Evolutionary conservation across 2,329 filamentous ascomycete genomes (phyloP), one percentile per base, ranked within the genome.

Genomic region (Lachnellula occidentalis): DNA sequence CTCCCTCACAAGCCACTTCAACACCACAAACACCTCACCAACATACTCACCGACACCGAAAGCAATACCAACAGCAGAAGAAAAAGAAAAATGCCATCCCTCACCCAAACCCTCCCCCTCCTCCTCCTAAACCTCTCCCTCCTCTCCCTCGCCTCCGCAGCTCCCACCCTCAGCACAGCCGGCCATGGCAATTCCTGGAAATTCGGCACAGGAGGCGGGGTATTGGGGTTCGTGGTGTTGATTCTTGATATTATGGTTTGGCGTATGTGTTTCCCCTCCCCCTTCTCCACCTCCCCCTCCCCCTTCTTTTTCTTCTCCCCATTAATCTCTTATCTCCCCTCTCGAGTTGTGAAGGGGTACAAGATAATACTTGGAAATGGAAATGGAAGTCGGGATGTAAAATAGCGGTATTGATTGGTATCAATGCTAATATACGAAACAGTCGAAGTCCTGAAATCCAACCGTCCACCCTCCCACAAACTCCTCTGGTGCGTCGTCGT

Each of bases 371-470:
- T n/a, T n/a, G n/a, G n/a, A n/a, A n/a, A n/a, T n/a, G n/a, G n/a
- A n/a, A n/a, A n/a, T n/a, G n/a, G n/a, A n/a, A n/a, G n/a, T n/a
- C n/a, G n/a, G n/a, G n/a, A n/a, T n/a, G n/a, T n/a, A n/a, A n/a
- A n/a, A n/a, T n/a, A n/a, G n/a, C n/a, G n/a, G 5, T 14, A 37
- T 14, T n/a, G 5, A 37, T 37, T 12, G 34, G 34, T 12, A 37
- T 37, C 34, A 37, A 37, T 5, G n/a, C 36, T 24, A 24, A 24
- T 5, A 5, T 24, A 1, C 36, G 3, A 24, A 58, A 19, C 59
- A 86, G 82, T 85, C 62, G 83, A 86, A 70, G 78, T 86, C 60
- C 71, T 86, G 54, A 80, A 85, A 69, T 85, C 82, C 41, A 83
- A 78, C 69, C 81, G 82, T 56, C 76, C 81, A 4, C 71, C 76